Conservation (phyloP, 768 basidiomycete genomes). For the Inosperma sp. region DNA sequence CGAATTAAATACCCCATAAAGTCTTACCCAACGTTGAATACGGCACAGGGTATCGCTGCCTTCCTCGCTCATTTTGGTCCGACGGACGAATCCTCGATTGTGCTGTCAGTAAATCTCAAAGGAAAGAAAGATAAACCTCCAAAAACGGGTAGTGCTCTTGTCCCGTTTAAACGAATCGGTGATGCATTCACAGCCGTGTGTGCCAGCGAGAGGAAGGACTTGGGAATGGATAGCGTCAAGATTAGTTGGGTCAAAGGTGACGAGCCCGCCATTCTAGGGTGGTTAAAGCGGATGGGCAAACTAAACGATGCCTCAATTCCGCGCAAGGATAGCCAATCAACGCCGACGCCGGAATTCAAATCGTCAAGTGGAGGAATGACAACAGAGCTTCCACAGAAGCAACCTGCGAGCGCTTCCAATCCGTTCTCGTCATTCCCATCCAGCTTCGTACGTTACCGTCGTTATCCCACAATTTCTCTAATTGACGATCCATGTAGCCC, state of each 20-base stretch:
- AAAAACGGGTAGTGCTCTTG: conserved; percentile 65
- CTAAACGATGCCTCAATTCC: conserved; percentile 32
- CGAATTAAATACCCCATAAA: conserved; percentile 65
- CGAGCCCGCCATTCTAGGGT: conserved; percentile 68
- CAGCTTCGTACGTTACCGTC: conserved; percentile 41
- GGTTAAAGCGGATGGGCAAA: conserved; percentile 70
- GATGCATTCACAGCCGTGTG: conserved; percentile 75
- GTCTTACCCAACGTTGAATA: conserved; percentile 53
- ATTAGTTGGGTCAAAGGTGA: conserved; percentile 69
- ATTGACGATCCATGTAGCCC: conserved; percentile 24
- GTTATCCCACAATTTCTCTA: neutral
- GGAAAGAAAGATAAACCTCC: conserved; percentile 50
- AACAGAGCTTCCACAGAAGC: conserved; percentile 29
- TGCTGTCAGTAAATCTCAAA: conserved; percentile 46
- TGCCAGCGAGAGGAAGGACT: conserved; percentile 47
- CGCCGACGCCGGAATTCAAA: neutral
- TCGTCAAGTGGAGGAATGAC: conserved; percentile 15
- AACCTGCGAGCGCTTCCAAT: conserved; percentile 25
- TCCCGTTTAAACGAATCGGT: conserved; percentile 71
- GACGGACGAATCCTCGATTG: conserved; percentile 59
- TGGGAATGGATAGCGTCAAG: conserved; percentile 58
- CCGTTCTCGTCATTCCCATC: conserved; percentile 63
- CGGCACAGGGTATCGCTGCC: conserved; percentile 40
- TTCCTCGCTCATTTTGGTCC: conserved; percentile 60
- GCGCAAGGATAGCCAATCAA: neutral